These are phyloP conservation scores for Sesbania bispinosa DNA, from an alignment of 306 rosid species.

Conservation along the genomic window DNA sequence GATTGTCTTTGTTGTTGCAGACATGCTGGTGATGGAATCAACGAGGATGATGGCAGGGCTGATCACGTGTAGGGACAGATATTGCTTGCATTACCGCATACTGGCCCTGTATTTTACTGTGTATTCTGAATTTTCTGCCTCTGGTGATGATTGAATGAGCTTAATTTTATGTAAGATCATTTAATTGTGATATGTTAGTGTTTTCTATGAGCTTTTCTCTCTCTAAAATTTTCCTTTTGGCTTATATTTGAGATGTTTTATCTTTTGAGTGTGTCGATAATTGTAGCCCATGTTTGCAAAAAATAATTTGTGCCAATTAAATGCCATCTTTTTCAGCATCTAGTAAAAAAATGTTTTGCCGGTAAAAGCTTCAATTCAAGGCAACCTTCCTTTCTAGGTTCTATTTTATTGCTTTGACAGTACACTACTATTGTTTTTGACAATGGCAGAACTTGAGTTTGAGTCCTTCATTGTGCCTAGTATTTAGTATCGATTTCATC, in stretches of 20 bases:
- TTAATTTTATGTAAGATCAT: conserved; percentile 41
- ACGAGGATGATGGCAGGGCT: conserved; percentile 72
- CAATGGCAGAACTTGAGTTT: neutral
- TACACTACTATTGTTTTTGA: neutral
- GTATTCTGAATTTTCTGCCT: conserved; percentile 29
- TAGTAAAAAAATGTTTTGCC: neutral
- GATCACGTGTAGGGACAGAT: conserved; percentile 59
- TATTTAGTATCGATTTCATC: too few species aligned
- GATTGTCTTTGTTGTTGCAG: conserved; percentile 36
- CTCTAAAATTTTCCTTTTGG: neutral
- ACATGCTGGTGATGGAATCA: conserved; percentile 74
- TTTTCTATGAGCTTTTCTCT: conserved; percentile 29
- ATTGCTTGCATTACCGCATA: conserved; percentile 25
- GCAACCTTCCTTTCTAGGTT: neutral
- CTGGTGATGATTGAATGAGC: conserved; percentile 29
- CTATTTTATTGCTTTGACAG: neutral
- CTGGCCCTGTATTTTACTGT: conserved; percentile 46
- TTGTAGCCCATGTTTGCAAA: neutral
- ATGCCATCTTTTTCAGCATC: conserved; percentile 1
- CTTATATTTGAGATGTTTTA: neutral
- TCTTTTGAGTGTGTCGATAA: neutral
- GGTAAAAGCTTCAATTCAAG: conserved; percentile 1
- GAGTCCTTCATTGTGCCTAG: neutral
- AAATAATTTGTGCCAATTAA: neutral
- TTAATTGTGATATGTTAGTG: conserved; percentile 45